These are phyloP conservation scores for Suillus ampliporus DNA, from an alignment of 768 basidiomycete genomes.

Conservation along the genomic window DNA sequence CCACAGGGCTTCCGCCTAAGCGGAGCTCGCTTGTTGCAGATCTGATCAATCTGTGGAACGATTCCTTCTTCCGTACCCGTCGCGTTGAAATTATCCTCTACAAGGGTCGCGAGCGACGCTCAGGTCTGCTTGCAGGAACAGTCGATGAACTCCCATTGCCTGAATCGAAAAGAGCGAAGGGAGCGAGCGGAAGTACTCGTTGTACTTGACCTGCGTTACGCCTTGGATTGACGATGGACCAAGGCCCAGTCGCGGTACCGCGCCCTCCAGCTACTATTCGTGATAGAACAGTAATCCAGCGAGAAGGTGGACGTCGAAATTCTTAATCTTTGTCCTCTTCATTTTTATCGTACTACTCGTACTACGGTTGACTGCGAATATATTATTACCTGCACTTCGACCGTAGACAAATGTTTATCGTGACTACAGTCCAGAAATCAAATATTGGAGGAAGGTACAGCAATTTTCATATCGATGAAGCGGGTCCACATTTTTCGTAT, in stretches of 20 bases:
- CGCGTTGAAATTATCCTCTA: slow-evolving; percentile 80
- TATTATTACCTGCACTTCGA: neutral
- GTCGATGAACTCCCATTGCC: slow-evolving; percentile 54
- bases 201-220: slow-evolving; percentile 62
- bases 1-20: slow-evolving; percentile 52
- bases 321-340: neutral
- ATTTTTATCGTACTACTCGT: neutral
- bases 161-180: slow-evolving; percentile 59
- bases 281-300: slow-evolving; percentile 8
- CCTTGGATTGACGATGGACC: slow-evolving; percentile 28
- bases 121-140: slow-evolving; percentile 60
- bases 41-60: slow-evolving; percentile 81
- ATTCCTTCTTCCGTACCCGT: slow-evolving; percentile 72
- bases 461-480: slow-evolving; percentile 11
- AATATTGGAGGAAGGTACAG: neutral
- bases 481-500: slow-evolving; percentile 20
- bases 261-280: neutral
- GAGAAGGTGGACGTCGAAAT: neutral
- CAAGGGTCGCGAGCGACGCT: slow-evolving; percentile 77
- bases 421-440: neutral
- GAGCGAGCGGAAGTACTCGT: slow-evolving; percentile 62
- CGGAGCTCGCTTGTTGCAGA: slow-evolving; percentile 66
- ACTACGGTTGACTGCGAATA: neutral
- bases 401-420: neutral
- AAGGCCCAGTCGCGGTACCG: no score